These are phyloP conservation scores for Fragaria iinumae DNA, from an alignment of 306 rosid genomes.

Conservation along the genomic window DNA sequence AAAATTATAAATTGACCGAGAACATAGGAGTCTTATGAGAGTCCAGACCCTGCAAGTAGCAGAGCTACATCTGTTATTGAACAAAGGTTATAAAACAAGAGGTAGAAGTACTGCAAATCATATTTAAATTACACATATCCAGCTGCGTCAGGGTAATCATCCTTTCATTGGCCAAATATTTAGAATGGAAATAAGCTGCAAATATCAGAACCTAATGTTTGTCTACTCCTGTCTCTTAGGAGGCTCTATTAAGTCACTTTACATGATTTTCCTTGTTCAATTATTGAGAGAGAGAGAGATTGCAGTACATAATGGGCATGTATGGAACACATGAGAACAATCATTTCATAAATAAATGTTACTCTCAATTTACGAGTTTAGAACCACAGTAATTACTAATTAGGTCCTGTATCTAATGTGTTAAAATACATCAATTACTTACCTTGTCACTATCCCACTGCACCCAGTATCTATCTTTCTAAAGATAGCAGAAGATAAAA, in stretches of 20 bases:
- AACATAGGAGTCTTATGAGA: not conserved
- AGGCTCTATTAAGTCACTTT: not conserved
- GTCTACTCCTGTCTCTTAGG: not conserved
- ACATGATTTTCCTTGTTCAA: not conserved
- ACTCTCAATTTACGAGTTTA: too few relatives aligned
- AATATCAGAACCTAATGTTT: not conserved
- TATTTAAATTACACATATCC: not conserved
- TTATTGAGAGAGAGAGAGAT: not conserved
- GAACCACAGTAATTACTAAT: not conserved
- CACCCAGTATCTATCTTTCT: conserved; percentile 68
- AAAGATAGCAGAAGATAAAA: conserved; percentile 63
- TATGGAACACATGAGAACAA: conserved; percentile 2
- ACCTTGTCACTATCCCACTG: conserved; percentile 84
- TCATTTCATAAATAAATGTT: not conserved
- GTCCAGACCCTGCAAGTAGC: not conserved
- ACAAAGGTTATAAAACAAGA: not conserved
- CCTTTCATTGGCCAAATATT: not conserved
- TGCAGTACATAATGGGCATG: not conserved
- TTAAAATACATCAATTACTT: conserved; percentile 2
- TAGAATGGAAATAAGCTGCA: not conserved
- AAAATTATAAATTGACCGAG: not conserved
- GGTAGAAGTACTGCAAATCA: not conserved
- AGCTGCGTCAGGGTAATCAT: not conserved
- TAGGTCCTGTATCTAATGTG: not conserved
- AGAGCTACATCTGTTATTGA: not conserved